Conservation (phyloP, 495 filamentous ascomycete species). For the Penicillium coffeae region DNA sequence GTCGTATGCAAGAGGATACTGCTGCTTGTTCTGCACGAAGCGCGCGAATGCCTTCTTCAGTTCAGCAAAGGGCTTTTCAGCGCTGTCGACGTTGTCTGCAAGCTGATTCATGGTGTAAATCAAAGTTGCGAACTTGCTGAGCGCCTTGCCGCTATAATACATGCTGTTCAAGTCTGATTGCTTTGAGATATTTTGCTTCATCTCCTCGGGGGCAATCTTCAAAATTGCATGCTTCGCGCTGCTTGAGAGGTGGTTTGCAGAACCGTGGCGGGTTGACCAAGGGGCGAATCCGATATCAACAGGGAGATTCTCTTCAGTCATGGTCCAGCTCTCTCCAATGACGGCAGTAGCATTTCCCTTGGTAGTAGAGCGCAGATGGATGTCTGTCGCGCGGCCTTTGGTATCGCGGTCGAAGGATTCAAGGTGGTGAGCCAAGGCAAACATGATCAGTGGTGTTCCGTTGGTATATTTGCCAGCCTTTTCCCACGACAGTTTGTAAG, state of each 20-base stretch:
- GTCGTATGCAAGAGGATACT: slow-evolving; percentile 77
- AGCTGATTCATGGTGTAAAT: slow-evolving; percentile 67
- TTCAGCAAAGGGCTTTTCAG: slow-evolving; percentile 57
- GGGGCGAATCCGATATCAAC: slow-evolving; percentile 69
- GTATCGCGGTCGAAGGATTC: slow-evolving; percentile 66
- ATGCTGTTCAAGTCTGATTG: slow-evolving; percentile 82
- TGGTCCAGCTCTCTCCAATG: slow-evolving; percentile 70
- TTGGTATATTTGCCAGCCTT: slow-evolving; percentile 56
- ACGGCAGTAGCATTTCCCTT: slow-evolving; percentile 79
- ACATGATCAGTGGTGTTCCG: slow-evolving; percentile 67
- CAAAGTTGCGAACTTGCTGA: slow-evolving; percentile 81
- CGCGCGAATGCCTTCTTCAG: slow-evolving; percentile 73
- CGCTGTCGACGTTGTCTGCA: slow-evolving; percentile 54
- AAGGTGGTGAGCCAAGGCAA: slow-evolving; percentile 82
- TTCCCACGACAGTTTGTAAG: slow-evolving; percentile 67
- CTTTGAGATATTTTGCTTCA: slow-evolving; percentile 63
- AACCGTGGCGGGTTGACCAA: slow-evolving; percentile 59
- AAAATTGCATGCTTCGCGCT: slow-evolving; percentile 52
- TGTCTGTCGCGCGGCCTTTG: slow-evolving; percentile 44
- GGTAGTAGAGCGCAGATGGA: slow-evolving; percentile 75
- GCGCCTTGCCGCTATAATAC: slow-evolving; percentile 92
- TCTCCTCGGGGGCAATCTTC: slow-evolving; percentile 58
- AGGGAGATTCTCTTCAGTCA: slow-evolving; percentile 72
- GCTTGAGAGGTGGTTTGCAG: slow-evolving; percentile 45
- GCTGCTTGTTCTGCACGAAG: slow-evolving; percentile 74